Base-by-base conservation (phyloP, 257 asterid genomes). In the Gardenia jasminoides region DNA sequence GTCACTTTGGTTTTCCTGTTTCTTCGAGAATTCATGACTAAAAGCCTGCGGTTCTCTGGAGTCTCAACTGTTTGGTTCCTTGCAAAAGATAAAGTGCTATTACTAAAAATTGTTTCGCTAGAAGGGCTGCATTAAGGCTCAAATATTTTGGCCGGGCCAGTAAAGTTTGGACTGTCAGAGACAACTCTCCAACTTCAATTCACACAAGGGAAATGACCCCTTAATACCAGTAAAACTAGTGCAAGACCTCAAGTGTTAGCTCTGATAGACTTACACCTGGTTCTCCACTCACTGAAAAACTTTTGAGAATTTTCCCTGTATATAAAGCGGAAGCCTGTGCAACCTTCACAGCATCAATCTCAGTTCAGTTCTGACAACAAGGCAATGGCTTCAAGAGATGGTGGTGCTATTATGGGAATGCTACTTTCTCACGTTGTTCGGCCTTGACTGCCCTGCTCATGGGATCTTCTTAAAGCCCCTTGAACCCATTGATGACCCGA, bases 331-430 rank as follows among this genome's bases (percentile, higher is more conserved):
- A 28, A 17, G 26, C 68, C 41, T 31, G 12, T 46, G 22, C 59
- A 13, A 33, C 54, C 13, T 61, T 11, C 44, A 47, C 11, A 0
- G 76, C 33, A 16, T 36, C 41, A 36, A 2, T 36, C 19, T 17
- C 67, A 61, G 46, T 64, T 50, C 67, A 33, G 16, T 24, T 17
- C 41, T 36, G 41, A 36, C 41, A 36, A 2, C 7, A 44, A 28
- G 41, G 50, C 6, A 79, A 83, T 80, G 83, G 80, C 82, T 73
- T 79, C 76, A 31, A 39, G n/a, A 30, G 36, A 33, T 3, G 41
- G 41, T 44, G 72, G 33, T 82, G 19, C 74, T 13, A 50, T 19
- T 12, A 17, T 72, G 62, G 67, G 70, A 16, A 52, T 84, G 52
- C 47, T 70, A n/a, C n/a, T 84, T 84, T 19, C 75, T 78, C 0